Evolutionary conservation across 2,329 filamentous ascomycete species (phyloP).

Genomic region (Cucurbitaria berberidis): DNA sequence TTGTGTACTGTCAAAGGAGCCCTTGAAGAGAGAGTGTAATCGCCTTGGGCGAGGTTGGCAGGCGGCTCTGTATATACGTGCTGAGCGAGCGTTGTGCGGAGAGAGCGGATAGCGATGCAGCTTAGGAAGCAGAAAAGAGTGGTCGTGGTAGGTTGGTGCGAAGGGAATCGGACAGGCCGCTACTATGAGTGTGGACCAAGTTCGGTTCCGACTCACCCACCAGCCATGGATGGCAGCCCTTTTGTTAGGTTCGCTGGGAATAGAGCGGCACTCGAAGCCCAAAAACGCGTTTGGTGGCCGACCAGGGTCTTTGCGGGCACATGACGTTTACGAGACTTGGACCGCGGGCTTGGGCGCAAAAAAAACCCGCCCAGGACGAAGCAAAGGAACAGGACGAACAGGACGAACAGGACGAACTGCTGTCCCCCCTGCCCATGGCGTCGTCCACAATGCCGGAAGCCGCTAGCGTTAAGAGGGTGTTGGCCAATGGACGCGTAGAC

Average conservation of each 20-base stretch:
- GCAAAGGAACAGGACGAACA: too few relatives aligned
- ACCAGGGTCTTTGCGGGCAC: slow-evolving; percentile 28
- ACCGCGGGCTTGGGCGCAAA: slow-evolving; percentile 28
- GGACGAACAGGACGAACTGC: slow-evolving; percentile 32
- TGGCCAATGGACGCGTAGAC: slow-evolving; percentile 23
- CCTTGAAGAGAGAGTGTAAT: neutral
- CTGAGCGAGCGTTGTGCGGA: slow-evolving; percentile 7
- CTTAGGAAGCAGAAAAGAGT: slow-evolving; percentile 27
- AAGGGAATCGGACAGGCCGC: slow-evolving; percentile 34
- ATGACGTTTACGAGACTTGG: slow-evolving; percentile 43
- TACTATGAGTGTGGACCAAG: slow-evolving; percentile 36
- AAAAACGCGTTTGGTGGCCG: slow-evolving; percentile 10
- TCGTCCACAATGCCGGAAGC: slow-evolving; percentile 25
- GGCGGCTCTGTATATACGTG: neutral
- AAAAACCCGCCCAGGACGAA: too few relatives aligned
- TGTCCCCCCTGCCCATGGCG: slow-evolving; percentile 28
- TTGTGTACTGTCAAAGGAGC: slow-evolving; percentile 10
- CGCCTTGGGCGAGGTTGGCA: neutral
- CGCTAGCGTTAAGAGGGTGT: slow-evolving; percentile 23
- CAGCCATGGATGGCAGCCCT: too few relatives aligned
- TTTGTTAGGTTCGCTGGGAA: slow-evolving; percentile 23
- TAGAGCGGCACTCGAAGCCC: slow-evolving; percentile 15
- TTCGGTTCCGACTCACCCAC: slow-evolving; percentile 27
- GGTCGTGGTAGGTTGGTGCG: slow-evolving; percentile 22
- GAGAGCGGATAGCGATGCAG: slow-evolving; percentile 22